phyloP scores from a whole-genome alignment of 2,329 filamentous ascomycete species.

The Beauveria sp. region DNA sequence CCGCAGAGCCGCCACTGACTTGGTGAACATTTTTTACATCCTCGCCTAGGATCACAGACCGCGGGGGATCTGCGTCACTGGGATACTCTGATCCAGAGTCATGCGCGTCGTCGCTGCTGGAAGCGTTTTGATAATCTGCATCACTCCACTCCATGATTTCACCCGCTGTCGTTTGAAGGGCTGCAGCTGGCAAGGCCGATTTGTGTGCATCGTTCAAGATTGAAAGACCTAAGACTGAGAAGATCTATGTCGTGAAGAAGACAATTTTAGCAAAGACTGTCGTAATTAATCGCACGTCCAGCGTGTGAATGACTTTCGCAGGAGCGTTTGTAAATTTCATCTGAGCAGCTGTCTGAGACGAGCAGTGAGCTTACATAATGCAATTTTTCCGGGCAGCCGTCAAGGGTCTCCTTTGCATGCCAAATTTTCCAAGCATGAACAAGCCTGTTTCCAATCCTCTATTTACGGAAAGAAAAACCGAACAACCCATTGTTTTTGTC shows the following conservation, averaged over 20 bases:
- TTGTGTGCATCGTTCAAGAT: conserved; percentile 1
- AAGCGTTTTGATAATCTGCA: neutral
- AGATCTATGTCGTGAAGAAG: no score
- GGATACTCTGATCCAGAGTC: conserved; percentile 2
- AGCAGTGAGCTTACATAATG: conserved; percentile 6
- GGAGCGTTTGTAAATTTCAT: neutral
- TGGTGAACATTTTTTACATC: conserved; percentile 2
- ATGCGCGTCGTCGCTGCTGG: neutral
- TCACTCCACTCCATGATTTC: conserved; percentile 8
- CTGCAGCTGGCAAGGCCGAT: neutral
- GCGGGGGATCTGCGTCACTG: conserved; percentile 11
- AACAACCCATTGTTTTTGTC: neutral
- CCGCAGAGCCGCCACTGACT: conserved; percentile 11
- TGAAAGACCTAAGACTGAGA: no score
- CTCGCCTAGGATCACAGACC: conserved; percentile 14
- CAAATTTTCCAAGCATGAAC: neutral
- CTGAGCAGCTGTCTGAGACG: neutral
- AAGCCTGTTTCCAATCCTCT: neutral
- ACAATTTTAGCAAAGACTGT: neutral
- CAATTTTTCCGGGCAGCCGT: neutral
- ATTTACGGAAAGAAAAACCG: neutral
- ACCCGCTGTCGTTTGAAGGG: conserved; percentile 6
- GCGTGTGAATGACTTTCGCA: neutral
- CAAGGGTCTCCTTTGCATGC: neutral
- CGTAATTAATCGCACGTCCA: neutral